Evolutionary conservation across 805 yeast genomes (phyloP), one percentile per base, ranked within the genome.

Genomic region (Scheffersomyces stipitis): DNA sequence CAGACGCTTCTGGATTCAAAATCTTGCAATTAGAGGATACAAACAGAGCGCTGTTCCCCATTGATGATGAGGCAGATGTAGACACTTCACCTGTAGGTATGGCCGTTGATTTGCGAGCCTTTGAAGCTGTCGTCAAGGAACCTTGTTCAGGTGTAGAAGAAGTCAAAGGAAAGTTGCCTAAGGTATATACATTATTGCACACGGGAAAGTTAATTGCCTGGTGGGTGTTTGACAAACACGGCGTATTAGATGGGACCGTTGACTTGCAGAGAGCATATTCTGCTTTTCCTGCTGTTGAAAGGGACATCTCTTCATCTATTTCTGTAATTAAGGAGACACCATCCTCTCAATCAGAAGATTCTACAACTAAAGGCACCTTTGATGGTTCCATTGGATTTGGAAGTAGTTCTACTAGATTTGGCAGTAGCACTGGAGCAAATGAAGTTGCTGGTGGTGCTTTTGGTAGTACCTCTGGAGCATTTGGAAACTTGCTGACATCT

Each of bases 71-170:
- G 2, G 65, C 81, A 1, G 81, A 75, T 31, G 81, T 75, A 34
- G 95, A 87, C 49, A 75, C 84, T 10, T 73, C 83, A 5, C 80
- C 91, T 0, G 64, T 85, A 15, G 96, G 96, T 4, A 45, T 85
- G 8, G 78, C 78, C 0, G 32, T 86, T 4, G 95, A 87, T 53
- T 48, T 80, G 10, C 63, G 72, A 8, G 63, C 77, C 2, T 56
- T 58, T 0, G 69, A 65, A 12, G 33, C 48, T 1, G 48, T 49
- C 1, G 75, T 81, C 2, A 36, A 54, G 2, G 72, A 75, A 10
- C 88, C 91, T 0, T 75, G 80, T 42, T 58, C 66, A 5, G 80
- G 80, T 8, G 67, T 83, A 2, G 86, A 83, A 1, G 66, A 66
- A 27, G 76, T 78, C 7, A 66, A 54, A 1, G 80, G 86, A 27